Percentiles rank a stretch among this genome's conserved stretches.
Conservation (phyloP, 441 rosid species). For the Gossypium lobatum region DNA sequence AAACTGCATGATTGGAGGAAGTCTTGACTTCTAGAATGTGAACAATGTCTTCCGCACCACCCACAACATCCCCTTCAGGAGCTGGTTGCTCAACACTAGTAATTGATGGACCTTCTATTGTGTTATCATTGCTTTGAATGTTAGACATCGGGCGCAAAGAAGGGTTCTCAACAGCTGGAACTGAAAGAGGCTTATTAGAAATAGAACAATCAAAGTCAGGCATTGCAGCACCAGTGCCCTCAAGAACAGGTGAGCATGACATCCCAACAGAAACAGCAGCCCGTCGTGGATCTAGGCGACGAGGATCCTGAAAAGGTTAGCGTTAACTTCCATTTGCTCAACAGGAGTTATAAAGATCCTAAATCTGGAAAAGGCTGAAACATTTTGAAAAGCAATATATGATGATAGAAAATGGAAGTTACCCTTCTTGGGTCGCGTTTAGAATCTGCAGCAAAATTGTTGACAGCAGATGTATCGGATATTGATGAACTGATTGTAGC, state of each 20-base stretch:
- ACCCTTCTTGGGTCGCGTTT: constrained; percentile 99
- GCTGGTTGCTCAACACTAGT: constrained; percentile 40
- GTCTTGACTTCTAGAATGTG: constrained; percentile 36
- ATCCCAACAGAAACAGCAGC: constrained; percentile 42
- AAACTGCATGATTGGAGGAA: constrained; percentile 43
- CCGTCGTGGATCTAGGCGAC: constrained; percentile 95
- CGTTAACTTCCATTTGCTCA: constrained; percentile 18
- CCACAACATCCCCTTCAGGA: constrained; percentile 43
- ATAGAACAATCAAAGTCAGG: constrained; percentile 51
- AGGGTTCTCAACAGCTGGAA: constrained; percentile 36
- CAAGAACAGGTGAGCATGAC: constrained; percentile 35
- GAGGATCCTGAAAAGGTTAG: constrained; percentile 76
- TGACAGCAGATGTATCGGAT: constrained; percentile 45
- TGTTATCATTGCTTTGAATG: constrained; percentile 40
- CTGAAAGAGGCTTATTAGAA: constrained; percentile 44
- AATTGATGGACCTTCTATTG: constrained; percentile 35
- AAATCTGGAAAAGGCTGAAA: background rate
- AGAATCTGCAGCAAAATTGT: constrained; percentile 44
- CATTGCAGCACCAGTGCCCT: constrained; percentile 41
- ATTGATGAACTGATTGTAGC: constrained; percentile 32
- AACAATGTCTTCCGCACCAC: constrained; percentile 38
- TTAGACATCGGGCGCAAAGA: constrained; percentile 28
- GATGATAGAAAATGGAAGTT: constrained; percentile 18
- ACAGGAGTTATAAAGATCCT: background rate
- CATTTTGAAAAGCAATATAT: constrained; percentile 6